Conservation (phyloP, 108 stramenopile species). For the Fistulifera solaris region DNA sequence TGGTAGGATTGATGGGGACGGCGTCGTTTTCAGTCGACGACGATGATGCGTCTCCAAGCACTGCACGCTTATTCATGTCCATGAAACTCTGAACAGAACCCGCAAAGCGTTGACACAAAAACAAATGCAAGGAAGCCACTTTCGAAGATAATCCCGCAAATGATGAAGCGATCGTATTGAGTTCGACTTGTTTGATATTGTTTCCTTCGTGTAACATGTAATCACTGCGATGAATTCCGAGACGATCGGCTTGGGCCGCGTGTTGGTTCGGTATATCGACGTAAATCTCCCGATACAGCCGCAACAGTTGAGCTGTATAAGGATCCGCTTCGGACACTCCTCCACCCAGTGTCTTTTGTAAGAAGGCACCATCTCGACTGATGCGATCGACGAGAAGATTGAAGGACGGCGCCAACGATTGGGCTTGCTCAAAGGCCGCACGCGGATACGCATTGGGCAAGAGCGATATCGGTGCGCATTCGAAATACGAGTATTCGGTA, state of each 20-base stretch:
- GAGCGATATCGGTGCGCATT: conserved; percentile 83
- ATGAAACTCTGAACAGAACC: conserved; percentile 35
- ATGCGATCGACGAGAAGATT: conserved; percentile 83
- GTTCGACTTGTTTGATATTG: conserved; percentile 88
- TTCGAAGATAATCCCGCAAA: conserved; percentile 75
- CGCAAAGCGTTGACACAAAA: conserved; percentile 36
- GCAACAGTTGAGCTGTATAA: conserved; percentile 78
- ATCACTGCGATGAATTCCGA: conserved; percentile 91
- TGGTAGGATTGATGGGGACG: conserved; percentile 77
- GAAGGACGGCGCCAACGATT: conserved; percentile 57
- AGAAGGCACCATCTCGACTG: conserved; percentile 71
- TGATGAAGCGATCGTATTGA: conserved; percentile 96
- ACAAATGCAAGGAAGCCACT: conserved; percentile 63
- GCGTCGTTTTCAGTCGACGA: conserved; percentile 13
- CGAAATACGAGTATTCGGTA: conserved; percentile 28
- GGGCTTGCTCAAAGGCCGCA: conserved; percentile 47
- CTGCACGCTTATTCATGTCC: conserved; percentile 33
- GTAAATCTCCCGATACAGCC: conserved; percentile 71
- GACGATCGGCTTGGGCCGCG: conserved; percentile 43
- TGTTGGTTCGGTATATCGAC: conserved; percentile 16
- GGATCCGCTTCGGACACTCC: conserved; percentile 60
- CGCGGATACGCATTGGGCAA: conserved; percentile 73
- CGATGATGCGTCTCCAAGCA: conserved; percentile 12
- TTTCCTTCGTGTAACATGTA: conserved; percentile 86
- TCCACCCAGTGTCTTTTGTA: conserved; percentile 47